Conservation (phyloP, 306 rosid species). For the Castanopsis chinensis region DNA sequence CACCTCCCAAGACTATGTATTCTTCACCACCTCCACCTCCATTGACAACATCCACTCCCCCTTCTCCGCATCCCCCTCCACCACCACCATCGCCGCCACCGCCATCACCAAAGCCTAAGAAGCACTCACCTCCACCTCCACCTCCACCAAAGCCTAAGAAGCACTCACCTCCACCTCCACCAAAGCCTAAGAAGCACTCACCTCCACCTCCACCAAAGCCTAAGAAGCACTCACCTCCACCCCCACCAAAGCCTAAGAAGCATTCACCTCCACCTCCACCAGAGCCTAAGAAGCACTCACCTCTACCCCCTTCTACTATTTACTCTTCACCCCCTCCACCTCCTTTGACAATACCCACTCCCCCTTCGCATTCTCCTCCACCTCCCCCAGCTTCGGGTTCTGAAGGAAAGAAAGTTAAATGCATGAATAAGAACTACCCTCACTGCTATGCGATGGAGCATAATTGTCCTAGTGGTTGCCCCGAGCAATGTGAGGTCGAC, state of each 20-base stretch:
- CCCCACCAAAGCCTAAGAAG: not conserved
- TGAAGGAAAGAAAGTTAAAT: conserved; percentile 15
- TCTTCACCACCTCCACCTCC: conserved; percentile 4
- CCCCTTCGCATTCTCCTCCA: conserved; percentile 3
- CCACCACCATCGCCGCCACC: conserved; percentile 21
- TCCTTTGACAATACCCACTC: conserved; percentile 1
- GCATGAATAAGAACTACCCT: conserved; percentile 24
- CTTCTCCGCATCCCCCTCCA: not conserved
- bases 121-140: not conserved
- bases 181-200: not conserved
- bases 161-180: conserved; percentile 2
- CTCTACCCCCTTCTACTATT: not conserved
- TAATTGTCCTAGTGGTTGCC: conserved; percentile 33
- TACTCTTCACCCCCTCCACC: conserved; percentile 11
- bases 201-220: not conserved
- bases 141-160: not conserved
- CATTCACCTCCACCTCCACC: not conserved
- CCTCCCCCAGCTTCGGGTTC: conserved; percentile 18
- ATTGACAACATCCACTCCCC: not conserved
- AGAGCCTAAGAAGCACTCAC: no score
- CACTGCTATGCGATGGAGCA: conserved; percentile 24
- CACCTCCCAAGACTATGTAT: not conserved
- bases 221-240: not conserved
- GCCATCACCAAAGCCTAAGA: not conserved
- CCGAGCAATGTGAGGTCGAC: conserved; percentile 30